Evolutionary conservation across 2,329 filamentous ascomycete species (phyloP).

Genomic region (Alternaria novae-zelandiae): DNA sequence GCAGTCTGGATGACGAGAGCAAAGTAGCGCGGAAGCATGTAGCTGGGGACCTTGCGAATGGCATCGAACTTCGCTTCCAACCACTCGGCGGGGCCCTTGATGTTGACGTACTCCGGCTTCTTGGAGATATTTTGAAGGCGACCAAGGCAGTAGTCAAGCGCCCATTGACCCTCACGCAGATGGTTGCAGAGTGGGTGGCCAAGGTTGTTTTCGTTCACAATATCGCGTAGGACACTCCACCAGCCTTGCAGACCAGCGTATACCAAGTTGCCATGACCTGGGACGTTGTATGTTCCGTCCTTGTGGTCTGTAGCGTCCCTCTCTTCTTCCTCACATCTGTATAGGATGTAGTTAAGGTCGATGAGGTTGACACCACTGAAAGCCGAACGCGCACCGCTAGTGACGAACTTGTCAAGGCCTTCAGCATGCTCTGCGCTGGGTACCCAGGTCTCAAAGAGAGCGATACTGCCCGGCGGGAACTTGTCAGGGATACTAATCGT

Average conservation of each 20-base stretch:
- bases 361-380: slow-evolving; percentile 77
- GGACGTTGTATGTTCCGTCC: slow-evolving; percentile 89
- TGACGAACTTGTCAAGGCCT: slow-evolving; percentile 85
- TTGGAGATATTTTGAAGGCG: slow-evolving; percentile 76
- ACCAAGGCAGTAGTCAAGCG: slow-evolving; percentile 83
- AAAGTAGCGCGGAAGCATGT: slow-evolving; percentile 91
- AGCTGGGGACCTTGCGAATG: slow-evolving; percentile 83
- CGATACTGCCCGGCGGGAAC: slow-evolving; percentile 93
- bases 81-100: slow-evolving; percentile 76
- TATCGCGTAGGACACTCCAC: slow-evolving; percentile 88
- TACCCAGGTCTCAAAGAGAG: slow-evolving; percentile 95
- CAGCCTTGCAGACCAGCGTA: slow-evolving; percentile 98
- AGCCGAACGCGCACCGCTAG: slow-evolving; percentile 77
- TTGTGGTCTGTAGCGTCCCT: slow-evolving; percentile 76
- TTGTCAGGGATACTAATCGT: slow-evolving; percentile 79
- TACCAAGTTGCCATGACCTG: slow-evolving; percentile 80
- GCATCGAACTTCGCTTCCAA: slow-evolving; percentile 84
- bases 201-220: slow-evolving; percentile 87
- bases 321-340: slow-evolving; percentile 90
- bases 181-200: slow-evolving; percentile 94
- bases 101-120: slow-evolving; percentile 64
- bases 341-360: slow-evolving; percentile 90
- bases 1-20: slow-evolving; percentile 85
- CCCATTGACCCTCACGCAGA: slow-evolving; percentile 89
- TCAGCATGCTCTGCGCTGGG: slow-evolving; percentile 83